phyloP scores from a whole-genome alignment of 2,329 filamentous ascomycete genomes.

The Trichoderma afroharzianum region DNA sequence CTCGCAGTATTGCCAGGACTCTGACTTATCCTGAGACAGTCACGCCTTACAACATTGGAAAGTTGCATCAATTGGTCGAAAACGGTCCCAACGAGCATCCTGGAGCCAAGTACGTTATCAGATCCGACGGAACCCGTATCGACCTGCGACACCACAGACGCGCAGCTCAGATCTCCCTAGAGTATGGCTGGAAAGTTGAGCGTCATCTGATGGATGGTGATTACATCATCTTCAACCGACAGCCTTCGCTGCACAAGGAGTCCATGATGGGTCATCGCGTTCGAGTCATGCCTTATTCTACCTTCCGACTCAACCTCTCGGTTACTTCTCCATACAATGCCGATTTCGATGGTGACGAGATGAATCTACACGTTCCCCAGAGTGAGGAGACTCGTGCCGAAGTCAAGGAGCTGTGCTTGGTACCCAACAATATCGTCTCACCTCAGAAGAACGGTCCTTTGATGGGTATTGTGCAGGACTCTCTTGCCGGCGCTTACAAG shows the following conservation, averaged over 20 bases:
- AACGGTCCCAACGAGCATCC: slow-evolving; percentile 95
- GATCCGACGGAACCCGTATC: slow-evolving; percentile 88
- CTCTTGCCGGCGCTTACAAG: slow-evolving; percentile 94
- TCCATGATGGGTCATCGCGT: slow-evolving; percentile 99
- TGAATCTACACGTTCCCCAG: slow-evolving; percentile 99
- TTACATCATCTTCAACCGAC: slow-evolving; percentile 99
- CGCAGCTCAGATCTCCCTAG: slow-evolving; percentile 77
- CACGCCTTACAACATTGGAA: slow-evolving; percentile 95
- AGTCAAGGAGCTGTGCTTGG: slow-evolving; percentile 89
- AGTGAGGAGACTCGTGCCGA: slow-evolving; percentile 96
- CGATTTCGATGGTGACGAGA: slow-evolving; percentile 99
- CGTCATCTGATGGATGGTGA: slow-evolving; percentile 94
- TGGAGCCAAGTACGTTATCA: slow-evolving; percentile 93
- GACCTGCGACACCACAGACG: slow-evolving; percentile 92
- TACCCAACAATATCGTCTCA: slow-evolving; percentile 97
- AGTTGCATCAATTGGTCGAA: slow-evolving; percentile 81
- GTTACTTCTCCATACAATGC: slow-evolving; percentile 99
- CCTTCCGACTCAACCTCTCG: slow-evolving; percentile 93
- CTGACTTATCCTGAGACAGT: slow-evolving; percentile 97
- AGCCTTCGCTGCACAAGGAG: slow-evolving; percentile 98
- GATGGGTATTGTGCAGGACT: slow-evolving; percentile 99
- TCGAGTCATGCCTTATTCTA: slow-evolving; percentile 97
- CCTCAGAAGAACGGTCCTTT: slow-evolving; percentile 94
- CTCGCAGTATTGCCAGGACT: slow-evolving; percentile 85
- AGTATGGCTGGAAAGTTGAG: slow-evolving; percentile 99